Percentiles rank a stretch among this genome's conserved stretches.
phyloP scores from a whole-genome alignment of 2,329 filamentous ascomycete species.

The Daldinia eschscholtzii region DNA sequence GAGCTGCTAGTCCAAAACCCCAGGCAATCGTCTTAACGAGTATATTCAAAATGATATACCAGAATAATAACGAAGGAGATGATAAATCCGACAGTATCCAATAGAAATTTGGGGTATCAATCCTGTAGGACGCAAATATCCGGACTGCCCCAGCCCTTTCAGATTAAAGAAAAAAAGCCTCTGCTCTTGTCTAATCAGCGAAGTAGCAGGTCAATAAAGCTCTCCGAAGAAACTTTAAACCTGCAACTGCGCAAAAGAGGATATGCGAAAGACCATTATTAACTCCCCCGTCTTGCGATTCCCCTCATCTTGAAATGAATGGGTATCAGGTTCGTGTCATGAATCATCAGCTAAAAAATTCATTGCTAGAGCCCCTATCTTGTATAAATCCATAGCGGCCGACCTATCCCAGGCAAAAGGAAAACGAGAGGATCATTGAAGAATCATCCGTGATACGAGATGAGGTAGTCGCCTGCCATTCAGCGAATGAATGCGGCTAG shows the following conservation, averaged over 20 bases:
- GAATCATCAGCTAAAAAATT: slow-evolving; percentile 50
- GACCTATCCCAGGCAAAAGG: slow-evolving; percentile 31
- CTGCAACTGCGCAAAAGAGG: slow-evolving; percentile 23
- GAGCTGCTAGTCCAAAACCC: slow-evolving; percentile 10
- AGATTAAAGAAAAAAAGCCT: slow-evolving; percentile 21
- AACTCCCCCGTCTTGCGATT: slow-evolving; percentile 49
- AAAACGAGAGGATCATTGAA: slow-evolving; percentile 25
- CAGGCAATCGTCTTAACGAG: slow-evolving; percentile 18
- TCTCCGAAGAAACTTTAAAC: slow-evolving; percentile 10
- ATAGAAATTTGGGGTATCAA: slow-evolving; percentile 49
- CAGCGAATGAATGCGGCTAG: slow-evolving; percentile 50
- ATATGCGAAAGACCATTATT: slow-evolving; percentile 45
- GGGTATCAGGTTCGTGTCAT: slow-evolving; percentile 53
- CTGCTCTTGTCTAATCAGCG: slow-evolving; percentile 41
- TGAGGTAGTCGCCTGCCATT: slow-evolving; percentile 41
- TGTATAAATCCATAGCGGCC: slow-evolving; percentile 33
- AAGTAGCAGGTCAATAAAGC: slow-evolving; percentile 21
- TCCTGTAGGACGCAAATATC: slow-evolving; percentile 40
- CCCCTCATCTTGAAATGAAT: slow-evolving; percentile 54
- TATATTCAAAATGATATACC: slow-evolving; percentile 42
- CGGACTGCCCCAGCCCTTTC: slow-evolving; percentile 22
- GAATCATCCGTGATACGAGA: slow-evolving; percentile 17
- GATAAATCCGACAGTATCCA: slow-evolving; percentile 28
- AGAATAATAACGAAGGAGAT: slow-evolving; percentile 42
- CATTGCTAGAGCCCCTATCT: slow-evolving; percentile 40